A percentile compares a stretch with the other conserved stretches of the same genome.
These are phyloP conservation scores for Cucurbita maxima DNA, from an alignment of 306 rosid species.

Conservation along the genomic window DNA sequence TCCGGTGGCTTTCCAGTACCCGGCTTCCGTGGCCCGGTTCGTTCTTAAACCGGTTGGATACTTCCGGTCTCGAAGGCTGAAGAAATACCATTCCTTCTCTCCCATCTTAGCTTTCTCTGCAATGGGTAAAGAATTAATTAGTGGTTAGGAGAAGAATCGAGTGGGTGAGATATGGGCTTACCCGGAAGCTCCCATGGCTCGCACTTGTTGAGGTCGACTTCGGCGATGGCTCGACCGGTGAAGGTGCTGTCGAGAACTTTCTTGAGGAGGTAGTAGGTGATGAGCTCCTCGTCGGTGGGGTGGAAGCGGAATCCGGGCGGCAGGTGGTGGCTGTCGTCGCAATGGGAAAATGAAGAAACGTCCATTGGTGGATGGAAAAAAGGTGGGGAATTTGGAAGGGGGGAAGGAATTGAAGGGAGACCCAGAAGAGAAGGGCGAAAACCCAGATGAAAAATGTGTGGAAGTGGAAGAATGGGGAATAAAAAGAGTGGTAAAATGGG, in stretches of 20 bases:
- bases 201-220: slow-evolving; percentile 93
- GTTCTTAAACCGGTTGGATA: slow-evolving; percentile 87
- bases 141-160: no score
- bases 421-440: slow-evolving; percentile 5
- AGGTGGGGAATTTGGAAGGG: no score
- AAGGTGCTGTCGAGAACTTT: slow-evolving; percentile 65
- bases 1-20: slow-evolving; percentile 97
- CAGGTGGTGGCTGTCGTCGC: slow-evolving; percentile 21
- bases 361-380: background rate
- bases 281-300: slow-evolving; percentile 91
- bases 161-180: background rate
- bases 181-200: slow-evolving; percentile 99
- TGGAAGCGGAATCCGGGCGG: slow-evolving; percentile 98
- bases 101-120: slow-evolving; percentile 93
- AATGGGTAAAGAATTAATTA: no score
- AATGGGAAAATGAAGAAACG: background rate
- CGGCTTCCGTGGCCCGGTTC: slow-evolving; percentile 88
- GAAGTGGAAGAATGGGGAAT: background rate
- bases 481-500: background rate
- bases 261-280: slow-evolving; percentile 75
- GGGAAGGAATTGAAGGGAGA: background rate
- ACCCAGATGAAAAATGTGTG: background rate
- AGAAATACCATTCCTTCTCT: slow-evolving; percentile 95
- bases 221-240: slow-evolving; percentile 76
- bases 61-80: slow-evolving; percentile 70